These are phyloP conservation scores for Eutrema salsugineum DNA, from an alignment of 441 rosid species.

Conservation along the genomic window DNA sequence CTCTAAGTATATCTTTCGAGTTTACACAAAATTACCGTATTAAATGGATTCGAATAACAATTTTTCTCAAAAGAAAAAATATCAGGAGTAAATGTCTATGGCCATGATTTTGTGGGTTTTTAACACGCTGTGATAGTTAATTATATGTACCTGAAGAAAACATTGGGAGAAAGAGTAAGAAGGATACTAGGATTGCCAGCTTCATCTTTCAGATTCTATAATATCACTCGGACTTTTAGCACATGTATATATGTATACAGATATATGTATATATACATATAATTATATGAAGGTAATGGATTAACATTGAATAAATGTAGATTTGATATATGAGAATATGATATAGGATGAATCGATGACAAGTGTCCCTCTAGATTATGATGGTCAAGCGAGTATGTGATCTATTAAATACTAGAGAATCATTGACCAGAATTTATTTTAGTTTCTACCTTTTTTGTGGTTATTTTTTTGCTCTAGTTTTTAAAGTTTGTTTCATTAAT, in stretches of 20 bases:
- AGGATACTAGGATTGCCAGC: conserved; percentile 9
- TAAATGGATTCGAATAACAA: not conserved
- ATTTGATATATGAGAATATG: too few relatives aligned
- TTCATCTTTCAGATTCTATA: conserved; percentile 15
- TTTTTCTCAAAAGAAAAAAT: not conserved
- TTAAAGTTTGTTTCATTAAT: too few relatives aligned
- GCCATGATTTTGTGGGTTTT: too few relatives aligned
- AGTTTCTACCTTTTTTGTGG: too few relatives aligned
- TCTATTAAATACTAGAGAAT: not conserved
- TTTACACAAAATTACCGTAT: not conserved
- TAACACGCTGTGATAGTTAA: not conserved
- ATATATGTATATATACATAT: not conserved
- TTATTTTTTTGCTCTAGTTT: too few relatives aligned
- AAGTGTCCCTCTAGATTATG: not conserved
- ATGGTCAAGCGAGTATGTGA: not conserved
- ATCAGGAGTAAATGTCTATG: too few relatives aligned
- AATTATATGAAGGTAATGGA: not conserved
- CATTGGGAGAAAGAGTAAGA: conserved; percentile 19
- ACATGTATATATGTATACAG: too few relatives aligned
- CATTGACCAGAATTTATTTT: not conserved
- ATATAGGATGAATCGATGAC: not conserved
- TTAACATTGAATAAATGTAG: too few relatives aligned
- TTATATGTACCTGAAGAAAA: conserved; percentile 25
- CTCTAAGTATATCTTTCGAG: not conserved
- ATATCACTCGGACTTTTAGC: not conserved